A percentile compares a stretch with the other conserved stretches of the same genome.
Conservation (phyloP, 1,284 basidiomycete species). For the Moesziomyces globuligerus region DNA sequence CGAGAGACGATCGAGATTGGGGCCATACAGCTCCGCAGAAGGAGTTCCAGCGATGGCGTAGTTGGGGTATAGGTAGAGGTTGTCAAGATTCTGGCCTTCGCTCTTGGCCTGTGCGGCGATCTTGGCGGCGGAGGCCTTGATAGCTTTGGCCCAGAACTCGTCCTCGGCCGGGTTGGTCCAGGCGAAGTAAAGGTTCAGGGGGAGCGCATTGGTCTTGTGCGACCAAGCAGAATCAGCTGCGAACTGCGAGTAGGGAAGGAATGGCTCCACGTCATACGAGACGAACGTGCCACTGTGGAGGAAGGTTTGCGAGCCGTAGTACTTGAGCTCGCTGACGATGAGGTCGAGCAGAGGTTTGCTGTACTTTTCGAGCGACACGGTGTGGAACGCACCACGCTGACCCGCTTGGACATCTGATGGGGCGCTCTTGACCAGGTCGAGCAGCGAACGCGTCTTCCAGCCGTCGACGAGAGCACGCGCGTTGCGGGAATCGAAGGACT, state of each 20-base stretch:
- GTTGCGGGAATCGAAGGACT: slow-evolving; percentile 15
- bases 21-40: slow-evolving; percentile 29
- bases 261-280: slow-evolving; percentile 59
- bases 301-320: slow-evolving; percentile 22
- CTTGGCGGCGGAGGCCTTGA: slow-evolving; percentile 33
- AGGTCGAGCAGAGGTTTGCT: slow-evolving; percentile 43
- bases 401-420: slow-evolving; percentile 36
- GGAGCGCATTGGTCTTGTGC: slow-evolving; percentile 49
- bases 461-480: slow-evolving; percentile 27
- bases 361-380: slow-evolving; percentile 48
- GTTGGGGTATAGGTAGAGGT: slow-evolving; percentile 53
- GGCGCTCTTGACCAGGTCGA: slow-evolving; percentile 35
- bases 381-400: slow-evolving; percentile 53
- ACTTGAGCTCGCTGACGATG: slow-evolving; percentile 46
- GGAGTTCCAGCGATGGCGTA: slow-evolving; percentile 52
- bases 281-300: slow-evolving; percentile 40
- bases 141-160: slow-evolving; percentile 39
- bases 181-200: slow-evolving; percentile 56
- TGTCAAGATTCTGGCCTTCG: slow-evolving; percentile 55
- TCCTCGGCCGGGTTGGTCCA: slow-evolving; percentile 53
- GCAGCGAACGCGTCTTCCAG: slow-evolving; percentile 45
- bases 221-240: slow-evolving; percentile 44
- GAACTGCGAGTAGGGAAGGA: slow-evolving; percentile 44
- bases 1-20: slow-evolving; percentile 40
- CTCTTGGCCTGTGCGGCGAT: slow-evolving; percentile 34